phyloP scores from a whole-genome alignment of 1,139 yeast genomes.

The Scheffersomyces titani region DNA sequence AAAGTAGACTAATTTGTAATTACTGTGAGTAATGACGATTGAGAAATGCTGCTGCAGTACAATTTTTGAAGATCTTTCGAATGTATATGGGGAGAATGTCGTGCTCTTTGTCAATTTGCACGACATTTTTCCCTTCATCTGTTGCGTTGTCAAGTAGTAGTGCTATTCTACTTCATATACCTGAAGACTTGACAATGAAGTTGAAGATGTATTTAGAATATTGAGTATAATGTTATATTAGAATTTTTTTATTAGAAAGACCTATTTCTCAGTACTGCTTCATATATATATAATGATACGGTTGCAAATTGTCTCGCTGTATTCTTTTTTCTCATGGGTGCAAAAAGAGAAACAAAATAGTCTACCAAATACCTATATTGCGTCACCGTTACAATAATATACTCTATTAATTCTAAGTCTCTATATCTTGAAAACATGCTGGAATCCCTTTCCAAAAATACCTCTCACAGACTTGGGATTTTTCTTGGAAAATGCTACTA shows the following conservation, averaged over 20 bases:
- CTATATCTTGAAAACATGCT: constrained; percentile 5
- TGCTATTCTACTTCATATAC: too few relatives aligned
- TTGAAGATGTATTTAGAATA: neutral
- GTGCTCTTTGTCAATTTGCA: neutral
- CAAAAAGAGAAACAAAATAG: neutral
- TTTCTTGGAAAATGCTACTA: constrained; percentile 33
- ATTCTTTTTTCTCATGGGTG: neutral
- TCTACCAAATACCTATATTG: too few relatives aligned
- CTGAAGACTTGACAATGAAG: too few relatives aligned
- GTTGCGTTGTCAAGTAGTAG: too few relatives aligned
- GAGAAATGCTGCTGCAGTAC: constrained; percentile 2
- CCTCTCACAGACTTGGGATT: constrained; percentile 34
- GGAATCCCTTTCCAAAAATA: constrained; percentile 33
- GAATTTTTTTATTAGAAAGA: neutral
- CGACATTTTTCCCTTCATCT: neutral
- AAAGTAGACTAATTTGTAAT: constrained; percentile 2
- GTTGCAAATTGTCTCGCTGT: neutral
- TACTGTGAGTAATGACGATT: neutral
- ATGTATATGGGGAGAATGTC: neutral
- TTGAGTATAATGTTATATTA: neutral
- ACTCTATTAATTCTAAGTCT: neutral
- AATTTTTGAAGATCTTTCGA: neutral
- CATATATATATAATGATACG: too few relatives aligned
- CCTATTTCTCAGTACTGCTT: neutral
- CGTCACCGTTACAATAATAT: too few relatives aligned